phyloP scores from a whole-genome alignment of 2,329 filamentous ascomycete species.

The Juglanconis sp. region DNA sequence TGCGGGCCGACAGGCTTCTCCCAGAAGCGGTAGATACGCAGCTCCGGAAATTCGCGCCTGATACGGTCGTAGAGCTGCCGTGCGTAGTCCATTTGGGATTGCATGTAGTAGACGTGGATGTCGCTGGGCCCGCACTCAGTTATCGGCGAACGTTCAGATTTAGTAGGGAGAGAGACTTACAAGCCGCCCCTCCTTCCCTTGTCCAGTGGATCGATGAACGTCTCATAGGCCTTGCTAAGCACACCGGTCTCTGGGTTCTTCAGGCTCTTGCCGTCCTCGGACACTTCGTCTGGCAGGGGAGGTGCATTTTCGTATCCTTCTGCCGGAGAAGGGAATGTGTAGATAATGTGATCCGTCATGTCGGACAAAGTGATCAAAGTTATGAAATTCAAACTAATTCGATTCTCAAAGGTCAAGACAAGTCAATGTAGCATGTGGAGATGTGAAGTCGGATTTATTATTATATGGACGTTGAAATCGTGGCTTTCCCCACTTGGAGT shows the following conservation, averaged over 20 bases:
- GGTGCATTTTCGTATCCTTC: conserved; percentile 55
- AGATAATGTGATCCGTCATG: conserved; percentile 40
- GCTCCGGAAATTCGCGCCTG: conserved; percentile 79
- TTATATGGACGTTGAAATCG: too few species aligned
- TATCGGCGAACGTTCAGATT: background rate
- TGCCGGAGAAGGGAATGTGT: conserved; percentile 54
- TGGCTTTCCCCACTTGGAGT: background rate
- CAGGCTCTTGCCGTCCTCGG: conserved; percentile 74
- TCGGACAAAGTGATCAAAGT: background rate
- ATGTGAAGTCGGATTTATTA: too few species aligned
- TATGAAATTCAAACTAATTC: too few species aligned
- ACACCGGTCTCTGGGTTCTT: conserved; percentile 61
- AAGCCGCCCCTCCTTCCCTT: conserved; percentile 70
- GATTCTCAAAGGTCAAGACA: too few species aligned
- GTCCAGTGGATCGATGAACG: conserved; percentile 65
- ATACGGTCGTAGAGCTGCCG: conserved; percentile 74
- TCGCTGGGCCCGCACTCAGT: conserved; percentile 48
- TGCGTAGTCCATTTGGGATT: conserved; percentile 65
- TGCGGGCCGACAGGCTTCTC: conserved; percentile 79
- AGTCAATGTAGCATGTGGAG: too few species aligned
- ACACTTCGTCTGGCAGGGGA: conserved; percentile 55
- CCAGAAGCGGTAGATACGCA: conserved; percentile 77
- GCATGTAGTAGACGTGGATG: conserved; percentile 80
- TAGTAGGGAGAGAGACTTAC: conserved; percentile 32
- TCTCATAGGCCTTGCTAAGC: conserved; percentile 65